phyloP scores from a whole-genome alignment of 805 yeast genomes.

The Isabelozyma gotoi region DNA sequence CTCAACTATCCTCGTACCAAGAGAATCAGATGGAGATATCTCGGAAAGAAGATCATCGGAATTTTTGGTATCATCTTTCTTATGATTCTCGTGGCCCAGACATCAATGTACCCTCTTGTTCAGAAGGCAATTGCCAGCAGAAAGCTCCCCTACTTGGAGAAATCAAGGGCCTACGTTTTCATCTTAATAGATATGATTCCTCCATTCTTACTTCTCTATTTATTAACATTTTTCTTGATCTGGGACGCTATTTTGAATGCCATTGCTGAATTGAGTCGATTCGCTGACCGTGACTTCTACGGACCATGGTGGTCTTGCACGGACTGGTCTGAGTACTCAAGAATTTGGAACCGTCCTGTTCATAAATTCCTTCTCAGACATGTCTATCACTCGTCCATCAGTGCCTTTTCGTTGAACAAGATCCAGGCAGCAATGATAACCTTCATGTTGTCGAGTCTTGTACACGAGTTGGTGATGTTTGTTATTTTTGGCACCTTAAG shows the following conservation, averaged over 20 bases:
- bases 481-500: conserved; percentile 77
- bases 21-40: conserved; percentile 65
- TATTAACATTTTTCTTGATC: conserved; percentile 80
- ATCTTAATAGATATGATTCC: conserved; percentile 74
- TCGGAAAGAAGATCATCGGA: conserved; percentile 69
- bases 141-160: conserved; percentile 44
- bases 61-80: conserved; percentile 82
- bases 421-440: conserved; percentile 72
- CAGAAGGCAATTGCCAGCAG: conserved; percentile 56
- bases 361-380: conserved; percentile 87
- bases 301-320: conserved; percentile 98
- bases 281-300: conserved; percentile 90
- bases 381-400: conserved; percentile 88
- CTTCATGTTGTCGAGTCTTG: conserved; percentile 72
- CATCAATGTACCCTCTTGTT: conserved; percentile 72
- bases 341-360: conserved; percentile 94
- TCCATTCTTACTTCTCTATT: conserved; percentile 71
- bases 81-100: conserved; percentile 80
- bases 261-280: conserved; percentile 82
- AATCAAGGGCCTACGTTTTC: conserved; percentile 51
- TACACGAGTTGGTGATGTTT: conserved; percentile 93
- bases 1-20: conserved; percentile 78
- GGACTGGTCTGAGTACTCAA: conserved; percentile 89
- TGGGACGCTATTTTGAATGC: conserved; percentile 95
- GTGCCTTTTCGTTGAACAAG: conserved; percentile 67